These are phyloP conservation scores for Cercospora sesami DNA, from an alignment of 2,329 filamentous ascomycete species.

Conservation along the genomic window DNA sequence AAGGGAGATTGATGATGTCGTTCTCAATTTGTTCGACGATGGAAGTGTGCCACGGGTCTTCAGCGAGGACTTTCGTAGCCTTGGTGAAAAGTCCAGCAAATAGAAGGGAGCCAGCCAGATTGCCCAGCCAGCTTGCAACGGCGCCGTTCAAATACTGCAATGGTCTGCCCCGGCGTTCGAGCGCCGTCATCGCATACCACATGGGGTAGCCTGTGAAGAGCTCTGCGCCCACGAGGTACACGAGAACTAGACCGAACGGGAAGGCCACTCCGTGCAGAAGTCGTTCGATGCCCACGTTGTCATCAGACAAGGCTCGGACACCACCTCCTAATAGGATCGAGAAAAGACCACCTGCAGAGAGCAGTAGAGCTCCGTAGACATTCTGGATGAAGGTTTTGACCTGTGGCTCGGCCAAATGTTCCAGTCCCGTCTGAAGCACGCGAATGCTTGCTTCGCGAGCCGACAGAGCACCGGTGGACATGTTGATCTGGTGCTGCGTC, in stretches of 20 bases:
- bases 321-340: constrained; percentile 29
- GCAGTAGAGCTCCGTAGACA: constrained; percentile 33
- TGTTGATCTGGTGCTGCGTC: neutral
- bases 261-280: constrained; percentile 33
- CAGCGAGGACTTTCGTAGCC: constrained; percentile 24
- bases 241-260: constrained; percentile 33
- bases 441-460: constrained; percentile 29
- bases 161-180: constrained; percentile 27
- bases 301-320: constrained; percentile 22
- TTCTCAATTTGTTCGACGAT: constrained; percentile 28
- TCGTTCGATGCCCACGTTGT: constrained; percentile 29
- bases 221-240: constrained; percentile 35
- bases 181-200: constrained; percentile 34
- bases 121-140: constrained; percentile 28
- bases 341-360: constrained; percentile 31
- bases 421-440: constrained; percentile 27
- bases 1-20: constrained; percentile 31
- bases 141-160: constrained; percentile 25
- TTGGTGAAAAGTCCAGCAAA: constrained; percentile 25
- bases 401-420: constrained; percentile 31
- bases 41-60: constrained; percentile 28
- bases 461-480: constrained; percentile 24
- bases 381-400: constrained; percentile 32
- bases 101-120: constrained; percentile 29
- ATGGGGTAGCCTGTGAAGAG: constrained; percentile 38